Evolutionary conservation across 257 asterid species (phyloP).

Genomic region (Nicotiana noctiflora): DNA sequence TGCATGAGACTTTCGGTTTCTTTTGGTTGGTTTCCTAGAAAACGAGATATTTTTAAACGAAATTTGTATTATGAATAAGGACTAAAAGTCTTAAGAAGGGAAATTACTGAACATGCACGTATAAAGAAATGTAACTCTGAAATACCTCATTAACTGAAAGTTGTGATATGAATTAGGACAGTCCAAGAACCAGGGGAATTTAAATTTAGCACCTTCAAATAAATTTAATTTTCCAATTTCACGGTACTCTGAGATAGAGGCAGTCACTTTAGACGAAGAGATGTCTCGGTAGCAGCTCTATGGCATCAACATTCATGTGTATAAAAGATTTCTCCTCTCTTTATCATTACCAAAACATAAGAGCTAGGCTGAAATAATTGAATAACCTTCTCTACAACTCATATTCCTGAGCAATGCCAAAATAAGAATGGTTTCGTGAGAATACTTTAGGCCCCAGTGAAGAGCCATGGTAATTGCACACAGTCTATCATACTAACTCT

Average conservation of each 20-base stretch:
- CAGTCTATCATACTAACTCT: not conserved
- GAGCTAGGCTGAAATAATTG: not conserved
- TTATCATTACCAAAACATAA: not conserved
- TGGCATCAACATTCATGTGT: not conserved
- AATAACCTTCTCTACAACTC: not conserved
- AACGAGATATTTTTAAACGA: not conserved
- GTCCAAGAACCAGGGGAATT: not conserved
- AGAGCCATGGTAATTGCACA: not conserved
- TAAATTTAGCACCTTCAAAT: not conserved
- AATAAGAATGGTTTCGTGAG: not conserved
- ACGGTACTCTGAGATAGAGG: not conserved
- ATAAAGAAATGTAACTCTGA: no score
- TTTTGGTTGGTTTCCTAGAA: not conserved
- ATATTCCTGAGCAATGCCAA: not conserved
- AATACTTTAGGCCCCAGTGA: not conserved
- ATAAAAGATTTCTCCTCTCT: not conserved
- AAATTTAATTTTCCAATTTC: not conserved
- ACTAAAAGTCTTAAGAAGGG: not conserved
- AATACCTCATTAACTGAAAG: not conserved
- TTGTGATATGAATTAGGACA: not conserved
- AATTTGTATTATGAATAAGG: not conserved
- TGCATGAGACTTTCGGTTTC: not conserved
- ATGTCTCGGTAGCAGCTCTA: not conserved
- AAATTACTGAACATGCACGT: not conserved
- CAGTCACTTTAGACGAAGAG: not conserved